Percentiles rank a stretch among this genome's conserved stretches.
Conservation (phyloP, 257 asterid species). For the Solanum raphanifolium region DNA sequence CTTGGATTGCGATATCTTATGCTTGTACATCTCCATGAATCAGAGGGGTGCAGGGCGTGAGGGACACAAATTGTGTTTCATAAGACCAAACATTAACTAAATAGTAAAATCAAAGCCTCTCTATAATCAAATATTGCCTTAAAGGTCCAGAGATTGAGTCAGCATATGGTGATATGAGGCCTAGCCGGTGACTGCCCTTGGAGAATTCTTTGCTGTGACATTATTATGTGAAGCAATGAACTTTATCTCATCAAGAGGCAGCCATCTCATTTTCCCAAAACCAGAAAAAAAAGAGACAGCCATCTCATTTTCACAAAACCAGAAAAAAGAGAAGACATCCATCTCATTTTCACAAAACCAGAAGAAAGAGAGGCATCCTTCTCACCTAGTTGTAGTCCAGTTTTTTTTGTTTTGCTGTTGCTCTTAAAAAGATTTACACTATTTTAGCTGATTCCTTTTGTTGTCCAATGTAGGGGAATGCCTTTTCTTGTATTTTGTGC, state of each 20-base stretch:
- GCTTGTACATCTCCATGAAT: background rate
- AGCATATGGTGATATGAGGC: background rate
- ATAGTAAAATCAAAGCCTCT: background rate
- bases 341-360: background rate
- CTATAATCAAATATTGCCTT: background rate
- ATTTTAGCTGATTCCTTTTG: background rate
- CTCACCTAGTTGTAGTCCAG: background rate
- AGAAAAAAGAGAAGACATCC: background rate
- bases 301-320: background rate
- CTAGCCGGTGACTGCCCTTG: background rate
- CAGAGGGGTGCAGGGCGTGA: background rate
- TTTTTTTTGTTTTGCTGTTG: background rate
- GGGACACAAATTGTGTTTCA: background rate
- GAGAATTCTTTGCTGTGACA: background rate
- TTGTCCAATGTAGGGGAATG: background rate
- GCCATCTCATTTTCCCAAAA: background rate
- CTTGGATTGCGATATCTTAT: background rate
- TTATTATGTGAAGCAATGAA: background rate
- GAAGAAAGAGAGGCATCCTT: background rate
- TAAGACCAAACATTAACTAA: background rate
- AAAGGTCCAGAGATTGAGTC: background rate
- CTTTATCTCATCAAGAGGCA: background rate
- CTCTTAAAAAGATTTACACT: background rate
- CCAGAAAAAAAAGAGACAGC: background rate
- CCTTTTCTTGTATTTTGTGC: background rate